Base-by-base conservation (phyloP, 192 early-diverging fungal genomes). In the Backusella sp. region DNA sequence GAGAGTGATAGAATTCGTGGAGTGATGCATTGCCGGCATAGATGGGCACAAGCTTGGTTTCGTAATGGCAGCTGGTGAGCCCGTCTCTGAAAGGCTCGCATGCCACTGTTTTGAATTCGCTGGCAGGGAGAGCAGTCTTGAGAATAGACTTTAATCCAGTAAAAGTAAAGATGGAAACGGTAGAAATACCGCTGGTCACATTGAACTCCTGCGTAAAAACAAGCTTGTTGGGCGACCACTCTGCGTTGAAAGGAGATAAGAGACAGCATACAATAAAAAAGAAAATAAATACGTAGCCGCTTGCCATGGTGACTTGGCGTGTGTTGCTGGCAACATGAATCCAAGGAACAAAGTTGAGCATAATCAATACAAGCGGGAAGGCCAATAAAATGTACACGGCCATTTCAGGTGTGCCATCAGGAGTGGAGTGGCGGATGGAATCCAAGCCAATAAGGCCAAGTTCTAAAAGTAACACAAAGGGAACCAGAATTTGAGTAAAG, bases 351-450 rank as follows among this genome's bases (percentile, higher is more conserved):
- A 86, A 77, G 12, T 80, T 79, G 37, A 87, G 75, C 30, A 85
- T 53, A 4, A 82, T 68, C 28, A 84, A 44, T 30, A 84, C 35
- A 12, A 79, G 72, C 21, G 82, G 79, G 14, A 85, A 6, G 2
- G 77, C 52, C 37, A 82, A 62, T 32, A 85, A 30, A 4, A 69
- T 69, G 75, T 85, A 85, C 66, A 87, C 86, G 21, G 82, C 78
- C 73, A 85, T 75, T 56, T 85, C 79, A 23, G 86, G 82, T 4
- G 86, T 82, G 12, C 86, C 86, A 67, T 87, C 86, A 36, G 82
- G 84, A 39, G 83, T 78, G 2, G 81, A 81, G 44, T 85, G 84
- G 28, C 83, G 74, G 53, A 85, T 76, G 28, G 82, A 81, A 34
- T 82, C 80, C 76, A 87, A 80, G 23, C 46, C 66, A 19, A 85